Percentiles rank a stretch among this genome's conserved stretches.
These are phyloP conservation scores for Tulasnella sp. DNA, from an alignment of 768 basidiomycete species.

Conservation along the genomic window DNA sequence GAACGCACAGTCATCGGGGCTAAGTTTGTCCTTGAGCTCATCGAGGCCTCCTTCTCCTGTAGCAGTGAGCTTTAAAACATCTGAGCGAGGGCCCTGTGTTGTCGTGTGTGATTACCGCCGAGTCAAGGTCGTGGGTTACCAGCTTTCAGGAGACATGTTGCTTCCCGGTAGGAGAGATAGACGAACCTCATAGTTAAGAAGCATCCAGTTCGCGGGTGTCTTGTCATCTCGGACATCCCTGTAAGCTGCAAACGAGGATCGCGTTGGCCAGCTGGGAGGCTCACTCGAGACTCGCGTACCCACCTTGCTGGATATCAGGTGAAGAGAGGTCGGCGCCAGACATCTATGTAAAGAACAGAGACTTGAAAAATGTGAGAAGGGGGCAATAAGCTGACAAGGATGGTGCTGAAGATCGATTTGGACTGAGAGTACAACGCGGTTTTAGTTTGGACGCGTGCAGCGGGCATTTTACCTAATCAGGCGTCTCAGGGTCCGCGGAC, in stretches of 20 bases:
- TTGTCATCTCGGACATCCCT: conserved; percentile 81
- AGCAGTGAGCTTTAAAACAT: conserved; percentile 23
- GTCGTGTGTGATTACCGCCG: background rate
- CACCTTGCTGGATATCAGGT: conserved; percentile 13
- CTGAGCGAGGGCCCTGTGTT: conserved; percentile 21
- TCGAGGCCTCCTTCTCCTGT: conserved; percentile 32
- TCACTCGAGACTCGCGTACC: background rate
- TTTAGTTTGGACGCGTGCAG: background rate
- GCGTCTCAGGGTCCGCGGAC: background rate
- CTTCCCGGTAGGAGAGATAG: background rate
- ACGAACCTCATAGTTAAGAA: conserved; percentile 80
- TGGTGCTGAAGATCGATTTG: background rate
- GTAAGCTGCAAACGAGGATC: conserved; percentile 56
- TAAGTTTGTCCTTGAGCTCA: conserved; percentile 37
- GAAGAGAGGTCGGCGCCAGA: background rate
- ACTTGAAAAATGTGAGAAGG: background rate
- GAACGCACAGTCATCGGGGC: conserved; percentile 36
- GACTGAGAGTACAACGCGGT: background rate
- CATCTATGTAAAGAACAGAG: background rate
- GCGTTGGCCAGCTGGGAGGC: background rate
- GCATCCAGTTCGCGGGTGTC: conserved; percentile 81
- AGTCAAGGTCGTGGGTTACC: background rate
- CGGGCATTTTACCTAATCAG: conserved; percentile 9
- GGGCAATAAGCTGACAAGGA: background rate
- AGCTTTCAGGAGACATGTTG: background rate